Evolutionary conservation across 2,329 filamentous ascomycete species (phyloP).

Genomic region (Colletotrichum eremochloae): DNA sequence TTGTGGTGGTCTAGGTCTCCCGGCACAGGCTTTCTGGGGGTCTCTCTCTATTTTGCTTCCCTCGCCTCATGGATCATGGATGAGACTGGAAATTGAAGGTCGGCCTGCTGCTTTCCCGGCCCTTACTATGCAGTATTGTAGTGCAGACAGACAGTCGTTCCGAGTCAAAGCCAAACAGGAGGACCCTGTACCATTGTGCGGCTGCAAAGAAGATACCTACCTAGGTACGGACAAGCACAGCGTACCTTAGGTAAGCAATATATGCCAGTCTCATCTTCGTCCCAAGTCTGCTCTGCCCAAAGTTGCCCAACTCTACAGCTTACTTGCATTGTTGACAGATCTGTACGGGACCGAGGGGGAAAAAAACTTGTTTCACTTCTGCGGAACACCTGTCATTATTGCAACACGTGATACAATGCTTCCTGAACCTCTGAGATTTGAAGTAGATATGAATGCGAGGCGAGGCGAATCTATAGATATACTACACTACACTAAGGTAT

Average conservation of each 20-base stretch:
- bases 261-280: slow-evolving; percentile 34
- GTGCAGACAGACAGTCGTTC: not conserved
- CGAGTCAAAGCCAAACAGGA: slow-evolving; percentile 2
- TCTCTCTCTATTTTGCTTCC: not conserved
- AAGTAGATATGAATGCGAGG: not conserved
- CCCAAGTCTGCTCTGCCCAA: slow-evolving; percentile 8
- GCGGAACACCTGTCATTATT: slow-evolving; percentile 23
- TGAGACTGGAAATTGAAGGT: slow-evolving; percentile 37
- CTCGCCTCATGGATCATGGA: slow-evolving; percentile 35
- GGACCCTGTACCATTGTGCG: too few species aligned
- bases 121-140: not conserved
- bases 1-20: not conserved
- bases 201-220: not conserved
- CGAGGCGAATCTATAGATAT: not conserved
- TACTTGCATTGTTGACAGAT: slow-evolving; percentile 32
- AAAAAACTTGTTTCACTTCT: slow-evolving; percentile 22
- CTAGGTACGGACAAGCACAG: not conserved
- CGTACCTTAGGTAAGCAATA: slow-evolving; percentile 7
- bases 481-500: too few species aligned
- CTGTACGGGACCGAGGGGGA: not conserved
- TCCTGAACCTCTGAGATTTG: not conserved
- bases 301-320: slow-evolving; percentile 30
- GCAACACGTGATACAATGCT: slow-evolving; percentile 7
- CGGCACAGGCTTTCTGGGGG: not conserved
- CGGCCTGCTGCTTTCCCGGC: slow-evolving; percentile 26